phyloP scores from a whole-genome alignment of 352 stramenopile species.

The Globisporangium abappressorium region DNA sequence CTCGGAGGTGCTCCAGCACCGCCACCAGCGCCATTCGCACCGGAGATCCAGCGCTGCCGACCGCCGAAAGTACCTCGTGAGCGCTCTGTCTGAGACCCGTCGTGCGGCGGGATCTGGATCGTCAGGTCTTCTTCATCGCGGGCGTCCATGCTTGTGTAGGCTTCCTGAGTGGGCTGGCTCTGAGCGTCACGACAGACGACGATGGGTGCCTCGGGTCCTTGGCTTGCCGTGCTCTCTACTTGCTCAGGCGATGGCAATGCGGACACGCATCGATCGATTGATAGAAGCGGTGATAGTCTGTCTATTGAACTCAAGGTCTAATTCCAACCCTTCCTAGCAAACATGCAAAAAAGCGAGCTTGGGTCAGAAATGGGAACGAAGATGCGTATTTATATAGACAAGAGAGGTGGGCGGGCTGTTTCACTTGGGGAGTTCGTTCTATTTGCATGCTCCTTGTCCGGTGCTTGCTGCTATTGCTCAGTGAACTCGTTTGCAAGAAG shows the following conservation, averaged over 20 bases:
- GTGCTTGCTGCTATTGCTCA: neutral
- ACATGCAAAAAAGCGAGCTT: too few species aligned
- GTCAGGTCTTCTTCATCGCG: constrained; percentile 66
- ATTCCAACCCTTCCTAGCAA: neutral
- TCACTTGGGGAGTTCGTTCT: neutral
- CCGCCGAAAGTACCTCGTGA: constrained; percentile 66
- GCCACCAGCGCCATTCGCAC: constrained; percentile 9
- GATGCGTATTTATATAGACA: neutral
- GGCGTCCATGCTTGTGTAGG: constrained; percentile 28
- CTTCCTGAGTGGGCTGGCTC: neutral
- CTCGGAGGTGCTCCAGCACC: constrained; percentile 5
- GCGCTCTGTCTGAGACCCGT: constrained; percentile 72
- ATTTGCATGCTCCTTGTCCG: neutral
- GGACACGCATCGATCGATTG: neutral
- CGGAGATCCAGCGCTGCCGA: constrained; percentile 69
- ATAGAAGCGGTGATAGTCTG: neutral
- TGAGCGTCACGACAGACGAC: neutral
- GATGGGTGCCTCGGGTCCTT: neutral
- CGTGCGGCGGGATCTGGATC: constrained; percentile 64
- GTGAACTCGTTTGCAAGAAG: neutral
- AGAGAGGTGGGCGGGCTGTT: neutral
- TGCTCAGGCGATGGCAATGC: neutral
- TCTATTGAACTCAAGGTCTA: neutral
- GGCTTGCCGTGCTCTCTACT: neutral
- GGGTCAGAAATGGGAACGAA: neutral